phyloP scores from a whole-genome alignment of 2,329 filamentous ascomycete species.

The Hyphodiscus sp. region DNA sequence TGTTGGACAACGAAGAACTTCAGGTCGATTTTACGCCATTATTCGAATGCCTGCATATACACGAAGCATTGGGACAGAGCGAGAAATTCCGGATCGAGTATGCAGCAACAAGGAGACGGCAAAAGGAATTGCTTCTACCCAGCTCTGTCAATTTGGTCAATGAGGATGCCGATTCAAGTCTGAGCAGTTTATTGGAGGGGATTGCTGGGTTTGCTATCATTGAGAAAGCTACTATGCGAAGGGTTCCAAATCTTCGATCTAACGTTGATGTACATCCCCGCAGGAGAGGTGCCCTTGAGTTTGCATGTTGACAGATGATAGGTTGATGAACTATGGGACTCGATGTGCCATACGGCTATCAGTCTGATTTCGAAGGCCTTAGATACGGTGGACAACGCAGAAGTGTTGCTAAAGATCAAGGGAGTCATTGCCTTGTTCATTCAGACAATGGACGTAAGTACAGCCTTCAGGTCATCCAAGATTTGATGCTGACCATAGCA shows the following conservation, averaged over 20 bases:
- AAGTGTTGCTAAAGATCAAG: slow-evolving; percentile 90
- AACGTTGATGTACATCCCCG: slow-evolving; percentile 62
- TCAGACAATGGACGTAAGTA: slow-evolving; percentile 86
- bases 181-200: slow-evolving; percentile 88
- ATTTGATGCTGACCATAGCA: slow-evolving; percentile 31
- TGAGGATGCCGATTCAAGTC: slow-evolving; percentile 71
- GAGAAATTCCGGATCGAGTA: slow-evolving; percentile 91
- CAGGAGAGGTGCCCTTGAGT: not conserved
- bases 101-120: slow-evolving; percentile 79
- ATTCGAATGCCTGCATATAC: slow-evolving; percentile 93
- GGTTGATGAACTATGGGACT: slow-evolving; percentile 98
- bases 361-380: slow-evolving; percentile 74
- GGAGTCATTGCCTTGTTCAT: slow-evolving; percentile 90
- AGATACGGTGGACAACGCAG: slow-evolving; percentile 75
- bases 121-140: slow-evolving; percentile 86
- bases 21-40: slow-evolving; percentile 92
- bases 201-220: slow-evolving; percentile 96
- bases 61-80: slow-evolving; percentile 85
- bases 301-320: slow-evolving; percentile 31
- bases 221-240: slow-evolving; percentile 87
- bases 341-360: slow-evolving; percentile 87
- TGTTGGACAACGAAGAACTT: slow-evolving; percentile 90
- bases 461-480: not conserved
- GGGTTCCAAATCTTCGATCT: slow-evolving; percentile 75
- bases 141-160: slow-evolving; percentile 67